Base-by-base conservation (phyloP, 352 stramenopile genomes). In the Pythium phragmiticola region DNA sequence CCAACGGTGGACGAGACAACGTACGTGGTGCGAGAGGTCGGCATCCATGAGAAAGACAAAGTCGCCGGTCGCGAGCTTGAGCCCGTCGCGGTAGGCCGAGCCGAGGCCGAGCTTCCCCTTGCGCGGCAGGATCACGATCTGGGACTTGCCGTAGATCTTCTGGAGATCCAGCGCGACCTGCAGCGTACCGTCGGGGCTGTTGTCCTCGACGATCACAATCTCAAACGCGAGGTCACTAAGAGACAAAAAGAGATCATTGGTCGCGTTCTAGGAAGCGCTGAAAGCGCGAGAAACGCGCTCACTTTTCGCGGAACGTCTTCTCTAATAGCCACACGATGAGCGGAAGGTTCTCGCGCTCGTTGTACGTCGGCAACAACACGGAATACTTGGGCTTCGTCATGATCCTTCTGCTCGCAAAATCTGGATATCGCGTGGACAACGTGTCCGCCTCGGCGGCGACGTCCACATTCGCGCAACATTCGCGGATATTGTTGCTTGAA, bases 41-140 rank as follows among this genome's bases (percentile, higher is more conserved):
- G 97, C 97, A 80, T 99, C 97, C 97, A 99, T 99, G 43, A 99
- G 82, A 74, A 99, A 91, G 48, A 99, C 95, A 70, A 91, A 96
- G 61, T 98, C 80, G 23, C 96, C 96, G 36, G 90, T 97, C 16
- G 83, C 81, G 36, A 82, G 76, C 70, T 97, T 96, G 45, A 99
- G 82, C 14, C 96, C 97, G 65, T 98, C 97, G 43, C 96, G 93
- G 73, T 99, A 99, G 23, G 97, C 97, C 2, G 89, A 98, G 39
- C 96, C 96, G 14, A 99, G 78, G 17, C 97, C 97, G 39, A 99
- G 68, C 71, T 99, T 99, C 34, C 96, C 97, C 48, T 93, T 70
- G 52, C 97, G 89, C 46, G 96, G 90, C 7, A 99, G 76, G 63
- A 99, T 98, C 48, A 89, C 76, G 49, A 99, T 90, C 36, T 90